Percentiles rank a stretch among this genome's conserved stretches.
Conservation (phyloP, 257 asterid genomes). For the Craterostigma plantagineum region DNA sequence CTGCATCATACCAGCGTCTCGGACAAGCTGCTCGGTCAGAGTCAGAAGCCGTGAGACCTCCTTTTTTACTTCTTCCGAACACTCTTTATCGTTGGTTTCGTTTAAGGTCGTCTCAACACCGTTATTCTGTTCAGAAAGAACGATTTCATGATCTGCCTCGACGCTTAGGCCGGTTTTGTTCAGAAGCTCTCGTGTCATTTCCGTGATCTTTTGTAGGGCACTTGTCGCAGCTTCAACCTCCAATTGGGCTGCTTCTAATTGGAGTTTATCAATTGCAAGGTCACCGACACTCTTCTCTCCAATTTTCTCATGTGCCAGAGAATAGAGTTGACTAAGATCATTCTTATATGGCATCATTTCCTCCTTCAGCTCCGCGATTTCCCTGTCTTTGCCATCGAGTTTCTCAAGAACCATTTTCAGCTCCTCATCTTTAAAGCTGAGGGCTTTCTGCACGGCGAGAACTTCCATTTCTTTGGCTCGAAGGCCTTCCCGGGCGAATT, state of each 20-base stretch:
- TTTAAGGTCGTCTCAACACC: slow-evolving; percentile 7
- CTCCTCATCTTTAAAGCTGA: slow-evolving; percentile 52
- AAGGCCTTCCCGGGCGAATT: slow-evolving; percentile 36
- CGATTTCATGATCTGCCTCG: slow-evolving; percentile 17
- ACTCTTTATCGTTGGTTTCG: slow-evolving; percentile 1
- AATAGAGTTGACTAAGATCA: slow-evolving; percentile 29
- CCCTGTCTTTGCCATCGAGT: slow-evolving; percentile 45
- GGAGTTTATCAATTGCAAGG: slow-evolving; percentile 53
- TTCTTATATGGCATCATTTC: slow-evolving; percentile 24
- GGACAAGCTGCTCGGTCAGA: slow-evolving; percentile 47
- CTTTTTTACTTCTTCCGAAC: slow-evolving; percentile 24
- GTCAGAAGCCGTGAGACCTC: slow-evolving; percentile 50
- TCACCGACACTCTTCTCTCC: slow-evolving; percentile 42
- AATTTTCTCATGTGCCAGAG: slow-evolving; percentile 36
- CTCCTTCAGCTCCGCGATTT: slow-evolving; percentile 31
- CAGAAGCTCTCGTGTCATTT: slow-evolving; percentile 54
- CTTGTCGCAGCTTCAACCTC: slow-evolving; percentile 67
- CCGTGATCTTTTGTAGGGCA: slow-evolving; percentile 48
- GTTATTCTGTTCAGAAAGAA: not conserved
- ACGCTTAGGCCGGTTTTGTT: slow-evolving; percentile 18
- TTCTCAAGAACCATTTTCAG: slow-evolving; percentile 20
- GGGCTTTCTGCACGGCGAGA: slow-evolving; percentile 38
- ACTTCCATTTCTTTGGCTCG: slow-evolving; percentile 50
- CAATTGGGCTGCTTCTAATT: slow-evolving; percentile 49
- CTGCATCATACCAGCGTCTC: slow-evolving; percentile 23